A percentile compares a stretch with the other conserved stretches of the same genome.
These are phyloP conservation scores for Tylopilus subfusipes DNA, from an alignment of 768 basidiomycete species.

Conservation along the genomic window DNA sequence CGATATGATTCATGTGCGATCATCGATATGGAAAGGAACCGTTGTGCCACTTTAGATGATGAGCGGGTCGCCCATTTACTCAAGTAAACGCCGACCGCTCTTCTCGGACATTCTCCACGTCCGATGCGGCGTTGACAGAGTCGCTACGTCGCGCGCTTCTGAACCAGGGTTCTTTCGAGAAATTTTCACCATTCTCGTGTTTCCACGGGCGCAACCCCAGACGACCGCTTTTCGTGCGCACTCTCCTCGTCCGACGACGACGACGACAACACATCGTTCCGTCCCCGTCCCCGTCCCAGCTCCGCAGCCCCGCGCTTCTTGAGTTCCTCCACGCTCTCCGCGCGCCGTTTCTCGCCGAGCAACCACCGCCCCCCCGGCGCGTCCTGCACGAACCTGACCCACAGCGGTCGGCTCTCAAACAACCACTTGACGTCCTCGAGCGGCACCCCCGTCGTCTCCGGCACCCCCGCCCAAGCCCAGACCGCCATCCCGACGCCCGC, in stretches of 20 bases:
- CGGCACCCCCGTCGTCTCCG: slow-evolving; percentile 39
- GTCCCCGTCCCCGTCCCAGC: too few species aligned
- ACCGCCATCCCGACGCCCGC: slow-evolving; percentile 28
- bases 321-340: slow-evolving; percentile 26
- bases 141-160: too few species aligned
- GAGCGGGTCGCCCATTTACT: too few species aligned
- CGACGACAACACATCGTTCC: too few species aligned
- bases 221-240: neutral
- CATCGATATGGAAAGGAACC: neutral
- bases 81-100: too few species aligned
- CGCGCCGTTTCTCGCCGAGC: slow-evolving; percentile 18
- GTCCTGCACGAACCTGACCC: slow-evolving; percentile 30
- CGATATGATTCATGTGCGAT: neutral
- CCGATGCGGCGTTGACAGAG: too few species aligned
- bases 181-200: too few species aligned
- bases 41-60: too few species aligned
- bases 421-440: slow-evolving; percentile 38
- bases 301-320: slow-evolving; percentile 9
- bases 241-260: neutral
- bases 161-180: too few species aligned
- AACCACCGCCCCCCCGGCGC: slow-evolving; percentile 33
- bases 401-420: slow-evolving; percentile 27
- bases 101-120: too few species aligned
- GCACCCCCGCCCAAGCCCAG: slow-evolving; percentile 37
- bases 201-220: too few species aligned